Conservation (phyloP, 495 filamentous ascomycete species). For the Penicillium manginii region DNA sequence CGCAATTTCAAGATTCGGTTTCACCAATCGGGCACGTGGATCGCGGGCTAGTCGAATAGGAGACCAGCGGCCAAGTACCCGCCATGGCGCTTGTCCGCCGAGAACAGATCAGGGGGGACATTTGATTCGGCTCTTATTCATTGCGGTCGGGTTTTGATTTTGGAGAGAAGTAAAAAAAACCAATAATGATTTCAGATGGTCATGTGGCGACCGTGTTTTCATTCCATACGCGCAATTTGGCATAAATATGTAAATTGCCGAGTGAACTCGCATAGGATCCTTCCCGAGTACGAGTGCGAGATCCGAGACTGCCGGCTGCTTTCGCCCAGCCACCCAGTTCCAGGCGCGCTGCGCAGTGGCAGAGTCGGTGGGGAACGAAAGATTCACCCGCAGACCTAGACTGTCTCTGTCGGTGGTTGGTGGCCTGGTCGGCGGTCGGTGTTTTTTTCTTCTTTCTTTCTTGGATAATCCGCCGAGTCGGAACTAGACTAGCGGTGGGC, state of each 20-base stretch:
- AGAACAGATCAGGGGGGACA: neutral
- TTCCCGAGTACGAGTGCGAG: slow-evolving; percentile 1
- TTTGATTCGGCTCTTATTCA: neutral
- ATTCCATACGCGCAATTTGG: too few species aligned
- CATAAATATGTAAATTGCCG: too few species aligned
- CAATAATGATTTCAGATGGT: neutral
- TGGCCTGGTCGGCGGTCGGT: neutral
- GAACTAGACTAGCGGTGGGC: neutral
- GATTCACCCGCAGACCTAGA: neutral
- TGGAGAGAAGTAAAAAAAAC: neutral
- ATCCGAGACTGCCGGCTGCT: neutral
- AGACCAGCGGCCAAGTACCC: neutral
- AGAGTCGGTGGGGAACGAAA: neutral
- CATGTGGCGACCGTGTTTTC: neutral
- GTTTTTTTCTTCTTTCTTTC: neutral
- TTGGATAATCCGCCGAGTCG: neutral
- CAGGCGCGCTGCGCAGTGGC: slow-evolving; percentile 2
- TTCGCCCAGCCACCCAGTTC: neutral
- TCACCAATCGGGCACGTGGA: neutral
- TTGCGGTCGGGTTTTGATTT: neutral
- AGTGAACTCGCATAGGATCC: neutral
- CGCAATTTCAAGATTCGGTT: neutral
- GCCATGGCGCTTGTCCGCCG: neutral
- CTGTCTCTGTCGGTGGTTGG: neutral
- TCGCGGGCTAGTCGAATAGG: neutral